Base-by-base conservation (phyloP, 441 rosid species). In the Pelargonium fulgidum region DNA sequence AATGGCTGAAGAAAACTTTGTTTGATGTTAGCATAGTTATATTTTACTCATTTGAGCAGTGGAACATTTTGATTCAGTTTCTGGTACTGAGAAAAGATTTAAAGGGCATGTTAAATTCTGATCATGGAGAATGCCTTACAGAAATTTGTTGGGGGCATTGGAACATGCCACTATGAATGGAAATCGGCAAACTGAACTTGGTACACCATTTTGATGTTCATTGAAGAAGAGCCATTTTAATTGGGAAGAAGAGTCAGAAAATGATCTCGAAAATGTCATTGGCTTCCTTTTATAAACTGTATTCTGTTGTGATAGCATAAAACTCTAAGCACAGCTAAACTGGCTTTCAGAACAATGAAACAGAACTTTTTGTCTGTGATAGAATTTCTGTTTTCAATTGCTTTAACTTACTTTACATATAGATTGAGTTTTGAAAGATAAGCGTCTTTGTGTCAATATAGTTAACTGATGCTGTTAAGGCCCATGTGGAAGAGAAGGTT, bases 401-500 rank as follows among this genome's bases (percentile, higher is more conserved):
- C 20, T 50, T 33, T 47, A 17, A 14, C 10, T 19, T 29, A 45
- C 56, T 44, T 11, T 66, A 5, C 44, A 6, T 64, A 39, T 45
- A 13, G n/a, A 67, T 52, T 1, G 22, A 22, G 24, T 39, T 48
- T 7, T 14, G 62, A 50, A 62, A 20, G 70, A 36, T 3, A 62
- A 6, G 1, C 50, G 3, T 48, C n/a, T 20, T 36, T 69, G 61
- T 4, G 11, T 72, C 58, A 24, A 59, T 77, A 7, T 78, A 93
- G 98, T 76, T 93, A 72, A 85, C 91, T 14, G 92, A 85, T 20
- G 44, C 88, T 1, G 82, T 91, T 29, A 89, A 87, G 84, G 72
- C 76, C 68, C 89, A 93, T 73, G 83, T 91, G 48, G 96, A 91
- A 69, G 96, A 89, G 1, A 91, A 93, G 81, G 89, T 89, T 1